Conservation (phyloP, 352 stramenopile genomes). For the Phytophthora crassamura region DNA sequence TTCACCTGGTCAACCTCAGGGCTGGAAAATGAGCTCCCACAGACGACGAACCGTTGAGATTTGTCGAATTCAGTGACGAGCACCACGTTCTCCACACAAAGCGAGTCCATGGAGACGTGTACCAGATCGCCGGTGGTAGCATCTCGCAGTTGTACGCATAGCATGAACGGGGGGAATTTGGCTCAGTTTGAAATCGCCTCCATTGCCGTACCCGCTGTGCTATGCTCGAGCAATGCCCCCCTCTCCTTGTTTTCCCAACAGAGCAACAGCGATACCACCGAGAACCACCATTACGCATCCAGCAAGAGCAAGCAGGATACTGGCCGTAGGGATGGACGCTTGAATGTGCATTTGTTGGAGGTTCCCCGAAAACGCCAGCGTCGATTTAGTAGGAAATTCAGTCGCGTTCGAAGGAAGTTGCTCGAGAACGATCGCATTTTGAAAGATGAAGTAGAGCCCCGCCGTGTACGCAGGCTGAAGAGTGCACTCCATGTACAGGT, state of each 20-base stretch:
- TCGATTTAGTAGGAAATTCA: background rate
- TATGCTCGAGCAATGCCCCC: background rate
- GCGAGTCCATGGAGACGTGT: constrained; percentile 4
- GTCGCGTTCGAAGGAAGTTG: constrained; percentile 2
- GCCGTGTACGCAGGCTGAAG: constrained; percentile 46
- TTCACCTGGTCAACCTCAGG: too few relatives aligned
- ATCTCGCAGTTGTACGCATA: constrained; percentile 13
- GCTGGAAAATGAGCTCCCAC: too few relatives aligned
- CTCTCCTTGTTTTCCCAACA: background rate
- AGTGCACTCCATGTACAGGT: constrained; percentile 49
- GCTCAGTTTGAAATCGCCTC: constrained; percentile 18
- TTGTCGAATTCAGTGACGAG: background rate
- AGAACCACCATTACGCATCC: constrained; percentile 10
- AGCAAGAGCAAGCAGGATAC: background rate
- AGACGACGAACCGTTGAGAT: constrained; percentile 8
- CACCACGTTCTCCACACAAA: constrained; percentile 13
- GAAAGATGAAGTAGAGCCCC: constrained; percentile 45
- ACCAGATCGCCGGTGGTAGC: background rate
- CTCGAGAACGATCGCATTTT: constrained; percentile 33
- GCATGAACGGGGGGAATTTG: constrained; percentile 20
- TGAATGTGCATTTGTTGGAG: constrained; percentile 19
- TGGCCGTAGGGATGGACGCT: constrained; percentile 19
- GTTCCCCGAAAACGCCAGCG: constrained; percentile 18
- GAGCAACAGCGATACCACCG: background rate
- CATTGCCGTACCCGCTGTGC: background rate